A percentile compares a stretch with the other conserved stretches of the same genome.
These are phyloP conservation scores for Dimargaris xerosporica DNA, from an alignment of 192 early-diverging fungal species.

Conservation along the genomic window DNA sequence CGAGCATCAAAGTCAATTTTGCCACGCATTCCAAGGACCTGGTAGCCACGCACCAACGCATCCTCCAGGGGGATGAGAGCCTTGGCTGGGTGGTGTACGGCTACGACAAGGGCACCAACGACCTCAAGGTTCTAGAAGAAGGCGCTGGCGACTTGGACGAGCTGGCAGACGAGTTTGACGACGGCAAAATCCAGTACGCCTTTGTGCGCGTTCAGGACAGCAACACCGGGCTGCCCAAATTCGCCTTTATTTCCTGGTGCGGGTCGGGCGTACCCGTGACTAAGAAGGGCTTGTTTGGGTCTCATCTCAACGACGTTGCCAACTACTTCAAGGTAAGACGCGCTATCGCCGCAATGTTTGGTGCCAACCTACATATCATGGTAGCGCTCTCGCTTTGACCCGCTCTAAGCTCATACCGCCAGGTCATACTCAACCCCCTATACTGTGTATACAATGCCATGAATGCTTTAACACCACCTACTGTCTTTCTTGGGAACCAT, in stretches of 20 bases:
- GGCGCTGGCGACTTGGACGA: slow-evolving; percentile 62
- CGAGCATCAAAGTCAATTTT: slow-evolving; percentile 50
- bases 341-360: too few species aligned
- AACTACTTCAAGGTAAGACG: slow-evolving; percentile 55
- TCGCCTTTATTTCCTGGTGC: slow-evolving; percentile 89
- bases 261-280: slow-evolving; percentile 85
- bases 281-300: slow-evolving; percentile 76
- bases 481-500: too few species aligned
- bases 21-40: slow-evolving; percentile 46
- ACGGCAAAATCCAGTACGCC: slow-evolving; percentile 80
- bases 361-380: too few species aligned
- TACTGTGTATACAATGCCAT: too few species aligned
- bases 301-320: slow-evolving; percentile 69
- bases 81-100: slow-evolving; percentile 62
- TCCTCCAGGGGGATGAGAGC: slow-evolving; percentile 33
- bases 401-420: too few species aligned
- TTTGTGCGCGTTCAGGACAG: slow-evolving; percentile 74
- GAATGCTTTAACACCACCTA: too few species aligned
- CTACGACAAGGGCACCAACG: slow-evolving; percentile 56
- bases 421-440: too few species aligned
- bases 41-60: slow-evolving; percentile 42
- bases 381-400: too few species aligned
- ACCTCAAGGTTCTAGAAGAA: slow-evolving; percentile 31
- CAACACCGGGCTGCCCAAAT: slow-evolving; percentile 70
- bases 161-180: slow-evolving; percentile 80